Percentiles rank a stretch among this genome's conserved stretches.
Evolutionary conservation across 495 filamentous ascomycete species (phyloP).

Genomic region (Jackrogersella multiformis): DNA sequence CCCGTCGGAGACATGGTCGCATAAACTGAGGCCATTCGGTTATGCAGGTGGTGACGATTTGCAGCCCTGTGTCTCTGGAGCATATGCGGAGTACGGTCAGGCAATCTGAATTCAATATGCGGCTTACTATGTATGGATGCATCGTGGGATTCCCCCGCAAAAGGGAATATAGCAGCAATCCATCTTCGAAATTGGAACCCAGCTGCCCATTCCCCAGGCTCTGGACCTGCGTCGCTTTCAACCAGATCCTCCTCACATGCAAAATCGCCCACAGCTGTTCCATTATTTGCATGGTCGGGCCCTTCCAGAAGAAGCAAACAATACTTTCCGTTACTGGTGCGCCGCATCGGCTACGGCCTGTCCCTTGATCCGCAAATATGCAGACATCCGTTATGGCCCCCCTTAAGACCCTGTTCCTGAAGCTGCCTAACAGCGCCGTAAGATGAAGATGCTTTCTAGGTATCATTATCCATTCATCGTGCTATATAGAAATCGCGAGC

Average conservation of each 20-base stretch:
- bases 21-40: constrained; percentile 51
- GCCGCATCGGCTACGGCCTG: constrained; percentile 48
- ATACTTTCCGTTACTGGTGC: constrained; percentile 43
- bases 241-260: constrained; percentile 36
- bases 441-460: constrained; percentile 34
- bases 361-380: constrained; percentile 47
- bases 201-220: constrained; percentile 21
- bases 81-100: constrained; percentile 40
- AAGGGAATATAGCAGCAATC: constrained; percentile 29
- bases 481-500: constrained; percentile 25
- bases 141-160: constrained; percentile 42
- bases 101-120: constrained; percentile 36
- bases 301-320: constrained; percentile 39
- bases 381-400: constrained; percentile 45
- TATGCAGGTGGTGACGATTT: constrained; percentile 49
- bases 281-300: constrained; percentile 44
- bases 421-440: constrained; percentile 44
- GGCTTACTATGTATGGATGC: constrained; percentile 32
- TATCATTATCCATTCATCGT: constrained; percentile 31
- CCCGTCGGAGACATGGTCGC: constrained; percentile 51
- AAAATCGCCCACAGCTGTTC: constrained; percentile 38
- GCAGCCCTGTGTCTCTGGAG: constrained; percentile 39
- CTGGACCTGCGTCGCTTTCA: constrained; percentile 35
- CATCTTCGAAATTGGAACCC: constrained; percentile 36
- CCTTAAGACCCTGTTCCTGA: constrained; percentile 41